A percentile compares a stretch with the other conserved stretches of the same genome.
Conservation (phyloP, 805 yeast genomes). For the Pichia nanzhaoensis region DNA sequence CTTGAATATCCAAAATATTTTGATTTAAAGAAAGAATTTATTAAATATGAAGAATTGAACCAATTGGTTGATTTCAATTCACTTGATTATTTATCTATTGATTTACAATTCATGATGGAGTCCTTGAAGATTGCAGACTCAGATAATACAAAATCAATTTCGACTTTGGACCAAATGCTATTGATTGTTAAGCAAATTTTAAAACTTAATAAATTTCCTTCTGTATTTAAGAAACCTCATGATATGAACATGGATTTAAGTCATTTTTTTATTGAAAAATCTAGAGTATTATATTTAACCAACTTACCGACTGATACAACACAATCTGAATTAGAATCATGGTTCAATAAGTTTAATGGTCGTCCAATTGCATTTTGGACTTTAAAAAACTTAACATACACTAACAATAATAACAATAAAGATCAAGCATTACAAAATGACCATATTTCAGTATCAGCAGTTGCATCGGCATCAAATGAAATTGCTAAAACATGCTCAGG, state of each 20-base stretch:
- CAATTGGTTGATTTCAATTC: conserved; percentile 10
- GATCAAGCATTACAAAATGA: conserved; percentile 7
- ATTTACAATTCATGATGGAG: conserved; percentile 2
- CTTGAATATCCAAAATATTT: conserved; percentile 70
- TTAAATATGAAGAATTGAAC: conserved; percentile 52
- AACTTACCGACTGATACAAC: conserved; percentile 82
- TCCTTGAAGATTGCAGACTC: background rate
- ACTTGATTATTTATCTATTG: background rate
- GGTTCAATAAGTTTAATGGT: conserved; percentile 86
- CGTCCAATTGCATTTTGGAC: conserved; percentile 90
- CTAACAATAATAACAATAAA: conserved; percentile 4
- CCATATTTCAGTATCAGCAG: background rate
- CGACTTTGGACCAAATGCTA: conserved; percentile 1
- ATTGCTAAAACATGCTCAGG: conserved; percentile 45
- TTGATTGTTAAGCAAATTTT: conserved; percentile 1
- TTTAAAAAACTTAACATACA: conserved; percentile 26
- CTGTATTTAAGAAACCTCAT: conserved; percentile 58
- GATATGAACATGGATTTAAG: conserved; percentile 70
- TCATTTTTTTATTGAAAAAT: conserved; percentile 61
- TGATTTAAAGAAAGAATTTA: conserved; percentile 68
- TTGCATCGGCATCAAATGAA: conserved; percentile 5
- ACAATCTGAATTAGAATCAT: conserved; percentile 81
- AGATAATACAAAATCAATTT: background rate
- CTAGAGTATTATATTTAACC: conserved; percentile 72
- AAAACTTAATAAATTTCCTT: background rate